Percentiles rank a stretch among this genome's conserved stretches.
Evolutionary conservation across 1,284 basidiomycete genomes (phyloP).

Genomic region (Marasmius sp.): DNA sequence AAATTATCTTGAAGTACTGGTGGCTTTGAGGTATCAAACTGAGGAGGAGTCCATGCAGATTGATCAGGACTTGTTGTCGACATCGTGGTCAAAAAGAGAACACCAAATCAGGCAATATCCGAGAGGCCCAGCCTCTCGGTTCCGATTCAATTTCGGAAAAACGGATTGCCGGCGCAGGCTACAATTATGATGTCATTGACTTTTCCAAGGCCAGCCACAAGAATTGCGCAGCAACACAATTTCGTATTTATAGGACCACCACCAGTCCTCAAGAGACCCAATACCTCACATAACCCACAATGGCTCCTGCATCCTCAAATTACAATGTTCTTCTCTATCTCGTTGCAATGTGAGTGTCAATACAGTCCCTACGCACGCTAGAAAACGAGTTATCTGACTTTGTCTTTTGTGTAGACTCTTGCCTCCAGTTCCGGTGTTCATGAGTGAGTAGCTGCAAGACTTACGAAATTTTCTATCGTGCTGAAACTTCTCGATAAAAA

Average conservation of each 20-base stretch:
- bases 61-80: neutral
- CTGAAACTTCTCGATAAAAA: conserved; percentile 27
- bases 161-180: too few relatives aligned
- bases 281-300: conserved; percentile 7
- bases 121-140: too few relatives aligned
- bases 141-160: too few relatives aligned
- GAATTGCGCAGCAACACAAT: too few relatives aligned
- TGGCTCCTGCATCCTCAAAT: conserved; percentile 30
- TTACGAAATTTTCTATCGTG: neutral
- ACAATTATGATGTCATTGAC: too few relatives aligned
- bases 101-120: neutral
- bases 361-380: neutral
- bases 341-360: conserved; percentile 43
- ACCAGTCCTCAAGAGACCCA: neutral
- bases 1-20: conserved; percentile 11
- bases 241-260: too few relatives aligned
- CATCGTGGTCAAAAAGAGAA: neutral
- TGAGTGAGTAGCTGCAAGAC: conserved; percentile 38
- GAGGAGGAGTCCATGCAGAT: conserved; percentile 21
- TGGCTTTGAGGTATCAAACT: conserved; percentile 17
- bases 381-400: neutral
- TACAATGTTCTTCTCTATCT: conserved; percentile 46
- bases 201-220: too few relatives aligned
- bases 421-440: conserved; percentile 52
- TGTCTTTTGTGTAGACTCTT: conserved; percentile 39